Base-by-base conservation (phyloP, 2,329 filamentous ascomycete genomes). In the Verticillium albo-atrum region DNA sequence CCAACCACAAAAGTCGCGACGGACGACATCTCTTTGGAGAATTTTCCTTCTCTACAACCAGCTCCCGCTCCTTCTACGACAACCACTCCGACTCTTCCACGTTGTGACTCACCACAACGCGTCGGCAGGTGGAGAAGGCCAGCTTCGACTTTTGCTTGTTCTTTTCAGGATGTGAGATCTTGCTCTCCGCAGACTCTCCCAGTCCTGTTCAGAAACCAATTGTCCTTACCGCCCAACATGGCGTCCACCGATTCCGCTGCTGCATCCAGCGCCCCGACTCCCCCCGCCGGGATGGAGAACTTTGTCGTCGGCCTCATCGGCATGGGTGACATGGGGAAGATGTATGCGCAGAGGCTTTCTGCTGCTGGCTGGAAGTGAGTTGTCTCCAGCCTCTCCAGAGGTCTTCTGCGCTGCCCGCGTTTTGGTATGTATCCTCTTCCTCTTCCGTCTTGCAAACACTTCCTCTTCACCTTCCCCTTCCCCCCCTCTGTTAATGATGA, bases 261-360 rank as follows among this genome's bases (percentile, higher is more conserved):
- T 26, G 57, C 58, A 56, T 59, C 61, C 42, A 61, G 60, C 52
- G 50, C 66, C 53, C 61, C 76, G 63, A 23, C 47, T 42, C 42
- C n/a, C 15, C 77, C 78, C 20, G 62, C 68, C 15, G 78, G 70
- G 65, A 85, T 85, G 88, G 85, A 88, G 67, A 81, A 84, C 70
- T 91, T 91, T 72, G 86, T 89, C 63, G 85, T 99, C 66, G 95
- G 95, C 66, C 90, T 99, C 71, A 99, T 99, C 73, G 95, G 95
- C 62, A 97, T 99, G 93, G 95, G 95, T 65, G 94, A 97, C 71
- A 99, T 99, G 95, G 95, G 95, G 70, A 96, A 89, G 83, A 96
- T 99, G 92, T 99, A 99, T 76, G 91, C 95, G 70, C 87, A 89
- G 71, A 87, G 88, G 71, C 85, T 99, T 70, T 92, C 91, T 75